Evolutionary conservation across 1,139 yeast species (phyloP), one percentile per base, ranked within the genome.

Genomic region (Pichia sp.): DNA sequence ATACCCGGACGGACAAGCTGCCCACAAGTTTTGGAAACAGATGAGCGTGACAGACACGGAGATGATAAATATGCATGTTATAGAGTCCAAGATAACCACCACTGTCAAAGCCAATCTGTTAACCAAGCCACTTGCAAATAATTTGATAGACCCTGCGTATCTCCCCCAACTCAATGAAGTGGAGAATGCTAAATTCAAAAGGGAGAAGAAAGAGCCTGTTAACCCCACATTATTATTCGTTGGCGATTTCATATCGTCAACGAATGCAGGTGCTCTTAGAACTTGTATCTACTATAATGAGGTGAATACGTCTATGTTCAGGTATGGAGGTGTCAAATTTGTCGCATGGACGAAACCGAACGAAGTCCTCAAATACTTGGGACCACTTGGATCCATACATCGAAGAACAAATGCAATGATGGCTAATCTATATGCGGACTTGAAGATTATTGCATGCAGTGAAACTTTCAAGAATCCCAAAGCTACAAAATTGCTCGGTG

Each of bases 201-300:
- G 22, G 7, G 12, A 14, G 22, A 34, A 30, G 8, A 29, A 30
- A 22, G 41, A 37, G 19, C 44, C 42, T 6, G 56, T 81, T 15
- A 79, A 86, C 56, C 70, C 75, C 36, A 72, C 75, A 34, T 58
- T 88, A 13, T 58, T 88, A 27, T 63, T 83, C 22, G 63, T 77
- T 3, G 94, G 79, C 1, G 81, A 83, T 52, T 63, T 83, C 33
- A 65, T 84, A 0, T 66, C 69, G 12, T 41, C 56, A 23, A 58
- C 63, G 19, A 86, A 86, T 6, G 94, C 83, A 53, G 74, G 80
- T 32, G 65, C 84, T 19, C 58, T 81, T 26, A 41, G 58, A 35
- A 44, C 49, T 3, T 42, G 54, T 34, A 37, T 54, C 5, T 54
- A 51, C 34, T 54, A 52, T 45, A 54, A 54, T 35, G 51, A 49